phyloP scores from a whole-genome alignment of 768 basidiomycete species.

The Mycena sanguinolenta region DNA sequence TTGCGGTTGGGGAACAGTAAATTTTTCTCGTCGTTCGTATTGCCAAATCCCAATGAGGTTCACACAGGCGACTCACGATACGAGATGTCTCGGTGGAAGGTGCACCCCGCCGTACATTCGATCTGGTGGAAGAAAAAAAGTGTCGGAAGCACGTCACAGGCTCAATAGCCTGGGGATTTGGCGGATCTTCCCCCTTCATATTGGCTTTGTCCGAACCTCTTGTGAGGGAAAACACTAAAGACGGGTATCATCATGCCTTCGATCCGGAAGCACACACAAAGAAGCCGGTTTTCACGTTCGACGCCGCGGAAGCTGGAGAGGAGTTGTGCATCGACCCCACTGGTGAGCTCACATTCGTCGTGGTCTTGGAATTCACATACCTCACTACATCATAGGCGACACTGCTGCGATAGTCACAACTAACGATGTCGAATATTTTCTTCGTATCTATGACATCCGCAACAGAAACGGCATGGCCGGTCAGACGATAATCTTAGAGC shows the following conservation, averaged over 20 bases:
- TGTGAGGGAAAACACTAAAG: conserved; percentile 32
- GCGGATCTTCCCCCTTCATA: conserved; percentile 52
- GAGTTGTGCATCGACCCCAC: conserved; percentile 58
- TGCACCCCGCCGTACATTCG: conserved; percentile 29
- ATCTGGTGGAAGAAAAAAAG: conserved; percentile 37
- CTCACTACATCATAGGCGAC: conserved; percentile 27
- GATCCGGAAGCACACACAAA: conserved; percentile 50
- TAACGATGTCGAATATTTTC: conserved; percentile 36
- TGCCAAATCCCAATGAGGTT: neutral
- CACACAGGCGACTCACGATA: conserved; percentile 22
- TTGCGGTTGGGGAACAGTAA: conserved; percentile 61
- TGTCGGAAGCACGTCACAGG: conserved; percentile 51
- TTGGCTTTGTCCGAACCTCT: conserved; percentile 71
- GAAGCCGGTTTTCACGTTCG: conserved; percentile 53
- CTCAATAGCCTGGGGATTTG: conserved; percentile 66
- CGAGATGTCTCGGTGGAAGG: conserved; percentile 5
- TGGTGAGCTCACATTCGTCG: conserved; percentile 49
- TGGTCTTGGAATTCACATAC: neutral
- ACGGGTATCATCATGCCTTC: conserved; percentile 65
- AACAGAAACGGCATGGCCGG: conserved; percentile 45
- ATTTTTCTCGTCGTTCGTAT: neutral
- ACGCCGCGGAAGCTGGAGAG: conserved; percentile 68
- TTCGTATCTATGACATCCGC: conserved; percentile 68
- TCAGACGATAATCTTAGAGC: conserved; percentile 49
- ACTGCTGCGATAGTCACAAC: conserved; percentile 50